Conservation (phyloP, 495 filamentous ascomycete species). For the Penicillium angulare region DNA sequence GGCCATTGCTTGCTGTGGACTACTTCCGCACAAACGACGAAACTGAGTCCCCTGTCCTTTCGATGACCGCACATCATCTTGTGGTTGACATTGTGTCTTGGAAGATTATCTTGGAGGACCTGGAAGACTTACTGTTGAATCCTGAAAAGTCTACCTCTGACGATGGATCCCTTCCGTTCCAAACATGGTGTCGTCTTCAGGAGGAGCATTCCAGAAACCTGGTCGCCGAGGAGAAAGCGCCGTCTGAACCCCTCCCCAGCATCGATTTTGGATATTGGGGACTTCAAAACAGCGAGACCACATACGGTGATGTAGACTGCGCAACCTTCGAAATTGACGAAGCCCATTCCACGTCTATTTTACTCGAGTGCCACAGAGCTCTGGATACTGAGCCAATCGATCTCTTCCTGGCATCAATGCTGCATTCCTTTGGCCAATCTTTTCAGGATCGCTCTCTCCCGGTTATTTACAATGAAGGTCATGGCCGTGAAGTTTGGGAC, state of each 20-base stretch:
- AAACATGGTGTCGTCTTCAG: constrained; percentile 57
- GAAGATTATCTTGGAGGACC: constrained; percentile 64
- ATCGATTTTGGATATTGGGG: constrained; percentile 52
- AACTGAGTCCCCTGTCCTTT: constrained; percentile 47
- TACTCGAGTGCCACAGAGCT: constrained; percentile 45
- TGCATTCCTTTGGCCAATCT: constrained; percentile 48
- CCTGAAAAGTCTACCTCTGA: constrained; percentile 32
- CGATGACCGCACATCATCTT: constrained; percentile 65
- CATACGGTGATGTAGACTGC: constrained; percentile 50
- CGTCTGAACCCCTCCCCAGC: constrained; percentile 22
- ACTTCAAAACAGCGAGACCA: constrained; percentile 41
- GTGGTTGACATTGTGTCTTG: constrained; percentile 71
- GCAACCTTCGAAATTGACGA: constrained; percentile 46
- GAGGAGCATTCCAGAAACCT: constrained; percentile 35
- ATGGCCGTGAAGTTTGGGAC: constrained; percentile 56
- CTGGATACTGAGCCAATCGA: constrained; percentile 54
- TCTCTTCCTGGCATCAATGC: constrained; percentile 49
- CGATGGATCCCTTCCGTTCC: constrained; percentile 54
- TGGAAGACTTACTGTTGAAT: constrained; percentile 60
- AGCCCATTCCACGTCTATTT: constrained; percentile 38
- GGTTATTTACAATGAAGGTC: constrained; percentile 54
- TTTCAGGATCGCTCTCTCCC: constrained; percentile 55
- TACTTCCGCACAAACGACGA: constrained; percentile 48
- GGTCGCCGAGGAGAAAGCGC: constrained; percentile 25
- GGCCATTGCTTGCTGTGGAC: constrained; percentile 44